Base-by-base conservation (phyloP, 192 early-diverging fungal genomes). In the Coemansia sp. region DNA sequence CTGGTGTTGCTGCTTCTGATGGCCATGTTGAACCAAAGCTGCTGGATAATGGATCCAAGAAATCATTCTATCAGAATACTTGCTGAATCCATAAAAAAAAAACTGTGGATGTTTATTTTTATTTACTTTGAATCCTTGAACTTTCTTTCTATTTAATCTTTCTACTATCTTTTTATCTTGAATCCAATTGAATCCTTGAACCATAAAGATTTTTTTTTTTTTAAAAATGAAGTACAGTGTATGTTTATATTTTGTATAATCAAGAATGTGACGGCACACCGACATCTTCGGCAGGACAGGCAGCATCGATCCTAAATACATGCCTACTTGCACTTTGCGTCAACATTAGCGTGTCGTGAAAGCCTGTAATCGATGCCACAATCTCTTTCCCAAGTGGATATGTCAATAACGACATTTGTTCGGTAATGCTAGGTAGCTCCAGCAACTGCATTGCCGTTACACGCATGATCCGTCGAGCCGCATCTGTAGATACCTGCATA, bases 21-120 rank as follows among this genome's bases (percentile, higher is more conserved):
- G n/a, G n/a, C n/a, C n/a, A n/a, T n/a, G n/a, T n/a, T n/a, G n/a
- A n/a, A n/a, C n/a, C n/a, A n/a, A 25, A 25, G 11, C 34, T 64
- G 8, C 2, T 17, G 17, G 45, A 72, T 19, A 34, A 48, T 19
- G 58, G 46, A 33, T 27, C 23, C 10, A 37, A 39, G 17, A 64
- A 72, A 57, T 26, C 56, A 3, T 27, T 64, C 22, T 58, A 72
- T 53, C 56, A 72, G 26, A 64, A 60, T 52, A 41, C 52, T 23
- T 72, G 68, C 48, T 71, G 30, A 32, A 8, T 11, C 30, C 30
- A 32, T 5, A 8, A n/a, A n/a, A n/a, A n/a, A n/a, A n/a, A n/a
- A n/a, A n/a, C n/a, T n/a, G n/a, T n/a, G n/a, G n/a, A n/a, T n/a
- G n/a, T n/a, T n/a, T n/a, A n/a, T 15, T 24, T 14, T 15, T 24